Base-by-base conservation (phyloP, 78 protist genomes). In the Emiliania huxleyi region DNA sequence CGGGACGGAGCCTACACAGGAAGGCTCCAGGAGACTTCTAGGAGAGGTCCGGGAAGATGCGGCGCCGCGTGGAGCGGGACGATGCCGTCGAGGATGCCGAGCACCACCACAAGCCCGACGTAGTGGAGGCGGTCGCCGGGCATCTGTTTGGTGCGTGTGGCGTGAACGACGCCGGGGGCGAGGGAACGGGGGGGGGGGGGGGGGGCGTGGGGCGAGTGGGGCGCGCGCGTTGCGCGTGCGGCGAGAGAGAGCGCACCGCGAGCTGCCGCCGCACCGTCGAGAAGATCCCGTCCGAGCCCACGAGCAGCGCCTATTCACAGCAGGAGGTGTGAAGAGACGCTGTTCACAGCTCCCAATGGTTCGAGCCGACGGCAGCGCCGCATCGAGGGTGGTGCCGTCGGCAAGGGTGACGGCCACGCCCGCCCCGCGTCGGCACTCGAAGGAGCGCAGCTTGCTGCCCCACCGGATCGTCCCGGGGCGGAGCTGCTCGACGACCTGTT, bases 221-320 rank as follows among this genome's bases (percentile, higher is more conserved):
- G n/a, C n/a, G n/a, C n/a, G n/a, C 52, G 22, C 8, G 22, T 46
- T 46, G 52, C 52, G 52, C 52, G 22, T 2, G 22, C 52, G 52
- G 52, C 52, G 22, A 46, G 22, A 2, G 52, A 46, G 22, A 46
- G 52, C 52, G 52, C 52, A n/a, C n/a, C 25, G 2, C 56, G 69
- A 84, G 90, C 43, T 84, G 90, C 69, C 38, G 62, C 21, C 90
- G 90, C 22, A 84, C 90, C n/a, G 90, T 84, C 62, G 90, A 84
- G 62, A 44, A 84, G 90, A 84, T 44, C n/a, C 90, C 90, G 56
- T 84, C 90, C 37, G 90, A 22, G 62, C 90, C 90, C 44, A 84
- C 62, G 42, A 84, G 62, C 62, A 84, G 18, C n/a, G n/a, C n/a
- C n/a, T n/a, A n/a, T n/a, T n/a, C n/a, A n/a, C n/a, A n/a, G n/a